Conservation (phyloP, 2,329 filamentous ascomycete species). For the Daldinia sp. region DNA sequence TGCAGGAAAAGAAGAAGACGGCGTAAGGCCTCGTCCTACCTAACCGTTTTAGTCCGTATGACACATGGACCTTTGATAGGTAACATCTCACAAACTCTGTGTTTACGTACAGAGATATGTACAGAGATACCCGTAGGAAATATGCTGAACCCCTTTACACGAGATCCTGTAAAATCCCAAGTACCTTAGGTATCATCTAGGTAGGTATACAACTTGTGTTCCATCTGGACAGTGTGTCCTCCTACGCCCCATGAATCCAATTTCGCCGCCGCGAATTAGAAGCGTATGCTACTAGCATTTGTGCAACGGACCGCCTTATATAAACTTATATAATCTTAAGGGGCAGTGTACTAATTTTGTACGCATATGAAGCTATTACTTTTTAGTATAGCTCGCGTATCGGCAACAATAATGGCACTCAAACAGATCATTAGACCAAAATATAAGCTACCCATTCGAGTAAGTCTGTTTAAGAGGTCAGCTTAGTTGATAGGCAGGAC, state of each 20-base stretch:
- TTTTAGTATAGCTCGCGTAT: not conserved
- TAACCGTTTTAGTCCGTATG: slow-evolving; percentile 42
- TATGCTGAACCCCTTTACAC: slow-evolving; percentile 30
- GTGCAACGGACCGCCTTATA: not conserved
- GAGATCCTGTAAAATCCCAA: slow-evolving; percentile 24
- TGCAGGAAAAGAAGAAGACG: slow-evolving; percentile 43
- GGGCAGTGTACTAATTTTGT: not conserved
- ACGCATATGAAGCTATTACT: not conserved
- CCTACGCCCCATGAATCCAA: slow-evolving; percentile 1
- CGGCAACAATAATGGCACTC: slow-evolving; percentile 18
- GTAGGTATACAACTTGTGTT: slow-evolving; percentile 1
- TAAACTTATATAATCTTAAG: not conserved
- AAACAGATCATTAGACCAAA: slow-evolving; percentile 18
- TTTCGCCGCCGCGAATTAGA: not conserved
- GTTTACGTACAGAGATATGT: slow-evolving; percentile 12
- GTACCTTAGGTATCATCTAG: too few species aligned
- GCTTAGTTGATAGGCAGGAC: slow-evolving; percentile 4
- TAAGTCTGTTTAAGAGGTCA: slow-evolving; percentile 1
- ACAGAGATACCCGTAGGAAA: slow-evolving; percentile 29
- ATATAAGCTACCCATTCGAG: slow-evolving; percentile 11
- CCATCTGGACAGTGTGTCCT: too few species aligned
- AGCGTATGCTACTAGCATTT: not conserved
- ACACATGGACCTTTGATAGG: slow-evolving; percentile 25
- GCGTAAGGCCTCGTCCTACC: slow-evolving; percentile 42
- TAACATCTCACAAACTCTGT: slow-evolving; percentile 40